Evolutionary conservation across 441 rosid species (phyloP), one percentile per base, ranked within the genome.

Genomic region (Pelargonium citronellum): DNA sequence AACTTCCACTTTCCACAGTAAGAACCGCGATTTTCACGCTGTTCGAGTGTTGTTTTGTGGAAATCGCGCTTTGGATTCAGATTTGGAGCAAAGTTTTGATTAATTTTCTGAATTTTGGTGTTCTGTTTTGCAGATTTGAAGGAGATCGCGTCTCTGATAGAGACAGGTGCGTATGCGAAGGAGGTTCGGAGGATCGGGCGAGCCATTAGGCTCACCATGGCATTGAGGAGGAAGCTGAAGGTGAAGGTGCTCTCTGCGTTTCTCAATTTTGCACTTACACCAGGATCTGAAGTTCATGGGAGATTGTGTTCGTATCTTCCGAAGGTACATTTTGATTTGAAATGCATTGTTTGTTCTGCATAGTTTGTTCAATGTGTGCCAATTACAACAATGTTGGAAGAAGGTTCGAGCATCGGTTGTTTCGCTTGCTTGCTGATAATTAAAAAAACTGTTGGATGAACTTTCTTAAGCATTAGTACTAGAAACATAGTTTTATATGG

Each of bases 181-280:
- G 87, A 83, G 76, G 86, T 80, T 19, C 89, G 88, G 55, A 82
- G 87, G 1, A 73, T 87, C 61, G 74, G 81, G 34, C 88, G 85
- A 7, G 86, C 86, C 24, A 81, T 84, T 67, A 83, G 84, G 62
- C 87, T 87, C 61, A 84, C 91, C 1, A 70, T 82, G 7, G 82
- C 83, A 11, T 77, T 83, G 77, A 82, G 91, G 77, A 75, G 78
- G 39, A 82, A 81, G 79, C 81, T 85, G 74, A 81, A 86, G 6
- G 73, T 75, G 41, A 69, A 80, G 0, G 70, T 81, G 68, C 75
- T 87, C 58, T 75, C 82, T 7, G 80, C 80, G 0, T 85, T 85
- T 75, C 83, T 87, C 2, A 80, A 84, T 76, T 81, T 73, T 41
- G 82, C 79, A 15, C 73, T 87, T 58, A 71, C 67, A 19, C 78